Conservation (phyloP, 371 early-diverging fungal genomes). For the Lichtheimia ornata region DNA sequence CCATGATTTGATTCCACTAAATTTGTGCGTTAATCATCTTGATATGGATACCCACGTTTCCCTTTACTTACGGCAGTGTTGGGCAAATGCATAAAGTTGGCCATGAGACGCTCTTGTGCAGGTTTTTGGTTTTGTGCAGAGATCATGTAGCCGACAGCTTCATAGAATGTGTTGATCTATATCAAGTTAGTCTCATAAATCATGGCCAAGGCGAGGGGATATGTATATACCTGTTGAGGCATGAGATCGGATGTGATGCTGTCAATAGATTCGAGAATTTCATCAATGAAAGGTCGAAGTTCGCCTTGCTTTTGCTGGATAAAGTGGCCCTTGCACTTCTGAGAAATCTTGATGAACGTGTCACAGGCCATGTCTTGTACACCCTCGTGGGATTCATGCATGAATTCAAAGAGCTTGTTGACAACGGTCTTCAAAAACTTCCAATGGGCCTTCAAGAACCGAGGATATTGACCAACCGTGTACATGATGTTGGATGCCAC, state of each 20-base stretch:
- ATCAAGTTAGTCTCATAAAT: neutral
- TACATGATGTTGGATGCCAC: conserved; percentile 99
- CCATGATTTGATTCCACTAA: conserved; percentile 82
- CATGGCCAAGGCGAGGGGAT: neutral
- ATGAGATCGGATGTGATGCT: conserved; percentile 85
- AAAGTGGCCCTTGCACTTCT: conserved; percentile 96
- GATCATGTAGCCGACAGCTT: conserved; percentile 96
- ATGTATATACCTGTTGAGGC: conserved; percentile 75
- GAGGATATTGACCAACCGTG: conserved; percentile 98
- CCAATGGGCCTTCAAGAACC: conserved; percentile 98
- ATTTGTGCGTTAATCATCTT: neutral
- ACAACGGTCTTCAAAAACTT: conserved; percentile 99
- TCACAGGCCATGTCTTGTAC: conserved; percentile 99
- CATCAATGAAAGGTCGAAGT: conserved; percentile 88
- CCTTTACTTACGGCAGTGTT: conserved; percentile 69
- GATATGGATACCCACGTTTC: neutral
- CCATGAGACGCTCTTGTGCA: conserved; percentile 80
- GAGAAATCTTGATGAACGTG: conserved; percentile 98
- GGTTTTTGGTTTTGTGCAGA: conserved; percentile 77
- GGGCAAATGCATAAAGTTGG: conserved; percentile 85
- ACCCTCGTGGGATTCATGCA: conserved; percentile 99
- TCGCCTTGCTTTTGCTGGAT: conserved; percentile 88
- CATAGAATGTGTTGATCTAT: conserved; percentile 93
- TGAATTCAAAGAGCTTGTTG: conserved; percentile 99
- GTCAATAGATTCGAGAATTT: conserved; percentile 80